phyloP scores from a whole-genome alignment of 2,329 filamentous ascomycete genomes.

The Xylariales sp. region DNA sequence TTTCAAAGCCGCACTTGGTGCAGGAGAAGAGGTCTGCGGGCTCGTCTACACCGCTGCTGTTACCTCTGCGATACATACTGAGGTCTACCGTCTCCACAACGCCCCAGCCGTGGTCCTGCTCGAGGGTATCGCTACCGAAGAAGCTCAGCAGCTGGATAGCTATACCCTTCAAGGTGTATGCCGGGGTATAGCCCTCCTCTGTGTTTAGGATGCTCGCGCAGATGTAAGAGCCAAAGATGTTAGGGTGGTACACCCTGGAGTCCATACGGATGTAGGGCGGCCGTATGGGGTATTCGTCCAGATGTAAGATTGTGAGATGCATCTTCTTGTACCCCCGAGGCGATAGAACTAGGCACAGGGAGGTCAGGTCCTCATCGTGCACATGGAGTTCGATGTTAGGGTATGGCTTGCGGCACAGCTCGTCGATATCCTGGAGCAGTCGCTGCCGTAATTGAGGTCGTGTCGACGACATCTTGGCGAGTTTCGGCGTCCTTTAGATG shows the following conservation, averaged over 20 bases:
- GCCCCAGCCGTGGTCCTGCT: constrained; percentile 31
- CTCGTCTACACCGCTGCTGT: neutral
- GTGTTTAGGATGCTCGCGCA: constrained; percentile 42
- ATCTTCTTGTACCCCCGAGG: constrained; percentile 32
- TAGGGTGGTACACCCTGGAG: constrained; percentile 36
- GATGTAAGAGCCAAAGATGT: constrained; percentile 38
- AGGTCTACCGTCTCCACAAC: constrained; percentile 20
- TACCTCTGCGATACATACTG: constrained; percentile 13
- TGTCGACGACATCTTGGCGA: neutral
- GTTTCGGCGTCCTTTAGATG: neutral
- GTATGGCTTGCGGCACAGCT: constrained; percentile 39
- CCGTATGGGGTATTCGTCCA: constrained; percentile 33
- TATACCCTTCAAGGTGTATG: constrained; percentile 45
- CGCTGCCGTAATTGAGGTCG: constrained; percentile 14
- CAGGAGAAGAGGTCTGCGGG: constrained; percentile 16
- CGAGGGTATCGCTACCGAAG: constrained; percentile 41
- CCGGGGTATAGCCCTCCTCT: constrained; percentile 38
- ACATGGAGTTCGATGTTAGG: constrained; percentile 38
- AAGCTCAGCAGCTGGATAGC: constrained; percentile 49
- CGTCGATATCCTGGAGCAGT: constrained; percentile 38
- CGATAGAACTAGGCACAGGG: constrained; percentile 38
- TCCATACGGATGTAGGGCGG: constrained; percentile 37
- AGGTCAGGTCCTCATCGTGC: constrained; percentile 27
- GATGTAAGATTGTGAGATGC: constrained; percentile 33
- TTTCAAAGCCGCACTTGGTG: constrained; percentile 18